Conservation (phyloP, 2,329 filamentous ascomycete species). For the Phoma herbarum region DNA sequence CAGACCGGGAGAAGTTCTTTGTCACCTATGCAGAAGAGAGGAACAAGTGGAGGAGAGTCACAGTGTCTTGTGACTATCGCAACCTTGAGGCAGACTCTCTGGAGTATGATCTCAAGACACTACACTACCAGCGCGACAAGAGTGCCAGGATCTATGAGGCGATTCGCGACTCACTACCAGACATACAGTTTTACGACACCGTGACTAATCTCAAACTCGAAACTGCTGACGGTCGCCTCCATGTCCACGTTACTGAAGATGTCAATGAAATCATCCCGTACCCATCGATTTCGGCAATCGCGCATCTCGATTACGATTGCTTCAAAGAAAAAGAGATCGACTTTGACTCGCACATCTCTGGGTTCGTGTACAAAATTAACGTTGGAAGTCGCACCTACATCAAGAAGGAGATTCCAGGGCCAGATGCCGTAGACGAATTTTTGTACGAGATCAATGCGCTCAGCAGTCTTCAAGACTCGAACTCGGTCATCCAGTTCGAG, state of each 20-base stretch:
- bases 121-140: slow-evolving; percentile 89
- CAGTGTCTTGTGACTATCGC: slow-evolving; percentile 92
- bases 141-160: slow-evolving; percentile 92
- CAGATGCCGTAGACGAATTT: slow-evolving; percentile 95
- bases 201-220: slow-evolving; percentile 96
- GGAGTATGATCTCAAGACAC: slow-evolving; percentile 79
- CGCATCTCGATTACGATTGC: slow-evolving; percentile 69
- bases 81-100: slow-evolving; percentile 80
- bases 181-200: slow-evolving; percentile 95
- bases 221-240: slow-evolving; percentile 84
- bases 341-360: slow-evolving; percentile 93
- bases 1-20: slow-evolving; percentile 96
- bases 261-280: slow-evolving; percentile 93
- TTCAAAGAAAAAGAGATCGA: slow-evolving; percentile 77
- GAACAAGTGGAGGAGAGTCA: slow-evolving; percentile 84
- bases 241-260: slow-evolving; percentile 98
- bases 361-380: slow-evolving; percentile 94
- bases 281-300: slow-evolving; percentile 75
- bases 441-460: slow-evolving; percentile 97
- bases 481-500: slow-evolving; percentile 83
- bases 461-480: slow-evolving; percentile 75
- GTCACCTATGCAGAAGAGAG: slow-evolving; percentile 88
- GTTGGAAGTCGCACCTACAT: slow-evolving; percentile 77
- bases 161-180: slow-evolving; percentile 87
- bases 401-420: slow-evolving; percentile 97